phyloP scores from a whole-genome alignment of 192 early-diverging fungal genomes.

The Coemansia sp. region DNA sequence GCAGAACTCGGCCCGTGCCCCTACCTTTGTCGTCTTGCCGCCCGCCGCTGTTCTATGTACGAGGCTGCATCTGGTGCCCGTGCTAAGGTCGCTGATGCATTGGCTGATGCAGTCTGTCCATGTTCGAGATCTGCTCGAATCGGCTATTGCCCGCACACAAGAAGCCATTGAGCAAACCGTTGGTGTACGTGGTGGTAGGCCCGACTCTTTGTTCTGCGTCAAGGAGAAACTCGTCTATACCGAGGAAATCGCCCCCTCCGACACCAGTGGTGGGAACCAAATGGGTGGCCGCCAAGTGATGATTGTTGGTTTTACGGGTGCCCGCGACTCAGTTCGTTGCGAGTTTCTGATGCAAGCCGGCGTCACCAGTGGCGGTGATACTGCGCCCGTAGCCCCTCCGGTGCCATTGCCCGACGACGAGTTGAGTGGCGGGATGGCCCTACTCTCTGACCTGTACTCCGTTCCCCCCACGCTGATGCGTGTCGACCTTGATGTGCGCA shows the following conservation, averaged over 20 bases:
- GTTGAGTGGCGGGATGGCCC: conserved; percentile 8
- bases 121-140: conserved; percentile 42
- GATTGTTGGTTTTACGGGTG: conserved; percentile 49
- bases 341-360: conserved; percentile 44
- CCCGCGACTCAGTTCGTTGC: conserved; percentile 42
- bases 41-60: conserved; percentile 40
- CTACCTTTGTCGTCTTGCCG: conserved; percentile 37
- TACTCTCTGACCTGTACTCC: conserved; percentile 19
- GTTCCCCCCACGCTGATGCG: conserved; percentile 36
- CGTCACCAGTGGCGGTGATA: conserved; percentile 5
- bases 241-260: conserved; percentile 5
- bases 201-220: conserved; percentile 29
- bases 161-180: conserved; percentile 18
- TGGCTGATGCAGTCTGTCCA: conserved; percentile 48
- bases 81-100: conserved; percentile 48
- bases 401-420: background rate
- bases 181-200: background rate
- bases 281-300: conserved; percentile 13
- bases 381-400: background rate
- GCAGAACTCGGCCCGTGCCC: conserved; percentile 34
- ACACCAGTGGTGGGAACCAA: conserved; percentile 7
- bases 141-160: conserved; percentile 36
- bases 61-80: conserved; percentile 25
- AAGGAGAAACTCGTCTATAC: conserved; percentile 43
- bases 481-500: conserved; percentile 41